Conservation (phyloP, 768 basidiomycete species). For the Lentinula boryana region DNA sequence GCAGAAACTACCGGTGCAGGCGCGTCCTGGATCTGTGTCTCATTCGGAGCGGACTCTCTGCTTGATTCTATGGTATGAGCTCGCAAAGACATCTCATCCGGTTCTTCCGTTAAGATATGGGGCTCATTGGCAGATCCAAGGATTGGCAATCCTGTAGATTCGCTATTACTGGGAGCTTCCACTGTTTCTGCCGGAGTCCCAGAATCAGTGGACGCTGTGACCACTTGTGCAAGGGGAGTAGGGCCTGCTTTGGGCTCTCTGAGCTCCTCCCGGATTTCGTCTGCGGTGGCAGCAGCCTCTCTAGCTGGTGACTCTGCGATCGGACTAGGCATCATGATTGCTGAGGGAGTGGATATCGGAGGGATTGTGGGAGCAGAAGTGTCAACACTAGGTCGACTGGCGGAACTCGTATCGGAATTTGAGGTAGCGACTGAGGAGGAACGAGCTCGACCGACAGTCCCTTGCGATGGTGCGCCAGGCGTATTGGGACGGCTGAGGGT, state of each 20-base stretch:
- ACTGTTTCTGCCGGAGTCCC: background rate
- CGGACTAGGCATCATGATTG: conserved; percentile 33
- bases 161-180: background rate
- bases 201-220: conserved; percentile 14
- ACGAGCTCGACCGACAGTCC: background rate
- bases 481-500: background rate
- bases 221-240: conserved; percentile 36
- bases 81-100: conserved; percentile 29
- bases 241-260: conserved; percentile 23
- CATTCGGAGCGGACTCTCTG: conserved; percentile 6
- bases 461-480: background rate
- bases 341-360: background rate
- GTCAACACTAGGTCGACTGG: conserved; percentile 1
- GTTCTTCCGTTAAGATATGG: conserved; percentile 47
- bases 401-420: background rate
- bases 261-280: conserved; percentile 7
- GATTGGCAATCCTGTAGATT: background rate
- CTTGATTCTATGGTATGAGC: background rate
- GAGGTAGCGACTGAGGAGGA: background rate
- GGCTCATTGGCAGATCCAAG: conserved; percentile 17
- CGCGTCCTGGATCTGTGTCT: conserved; percentile 6
- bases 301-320: conserved; percentile 46
- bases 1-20: conserved; percentile 12
- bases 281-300: conserved; percentile 6
- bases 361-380: background rate